Evolutionary conservation across 352 stramenopile genomes (phyloP).

Genomic region (Pythium dissimile): DNA sequence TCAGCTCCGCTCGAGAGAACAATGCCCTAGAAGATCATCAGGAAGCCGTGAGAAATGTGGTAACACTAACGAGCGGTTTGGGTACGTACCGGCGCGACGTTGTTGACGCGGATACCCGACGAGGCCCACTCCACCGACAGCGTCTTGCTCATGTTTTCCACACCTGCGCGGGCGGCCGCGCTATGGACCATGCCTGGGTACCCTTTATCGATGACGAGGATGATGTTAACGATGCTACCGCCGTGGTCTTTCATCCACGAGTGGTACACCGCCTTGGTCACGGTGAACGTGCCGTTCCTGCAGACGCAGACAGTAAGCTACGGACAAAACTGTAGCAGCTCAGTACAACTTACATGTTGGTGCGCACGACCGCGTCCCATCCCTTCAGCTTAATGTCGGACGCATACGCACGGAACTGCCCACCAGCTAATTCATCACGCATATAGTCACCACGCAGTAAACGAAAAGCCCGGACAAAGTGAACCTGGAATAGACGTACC

Average conservation of each 20-base stretch:
- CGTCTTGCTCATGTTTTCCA: constrained; percentile 94
- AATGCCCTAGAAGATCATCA: constrained; percentile 59
- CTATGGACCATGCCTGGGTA: constrained; percentile 91
- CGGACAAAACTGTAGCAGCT: no score
- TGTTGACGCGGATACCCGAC: constrained; percentile 91
- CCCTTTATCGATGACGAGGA: constrained; percentile 92
- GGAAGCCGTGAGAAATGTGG: not conserved
- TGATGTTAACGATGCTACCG: constrained; percentile 95
- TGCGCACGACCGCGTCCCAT: constrained; percentile 91
- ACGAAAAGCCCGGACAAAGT: not conserved
- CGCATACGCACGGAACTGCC: constrained; percentile 89
- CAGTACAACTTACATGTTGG: constrained; percentile 67
- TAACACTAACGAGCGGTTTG: not conserved
- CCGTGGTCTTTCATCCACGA: constrained; percentile 93
- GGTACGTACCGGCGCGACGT: constrained; percentile 78
- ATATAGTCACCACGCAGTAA: not conserved
- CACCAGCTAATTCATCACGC: constrained; percentile 63
- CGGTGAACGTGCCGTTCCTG: constrained; percentile 89
- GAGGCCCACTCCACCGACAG: constrained; percentile 93
- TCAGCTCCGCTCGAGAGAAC: constrained; percentile 74
- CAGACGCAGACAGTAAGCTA: not conserved
- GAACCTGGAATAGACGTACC: constrained; percentile 33
- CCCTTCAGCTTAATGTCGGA: constrained; percentile 89
- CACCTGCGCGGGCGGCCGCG: constrained; percentile 85
- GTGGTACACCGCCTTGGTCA: constrained; percentile 91